A percentile compares a stretch with the other conserved stretches of the same genome.
These are phyloP conservation scores for Plasmodium yoelii DNA, from an alignment of 169 alveolate species.

Conservation along the genomic window DNA sequence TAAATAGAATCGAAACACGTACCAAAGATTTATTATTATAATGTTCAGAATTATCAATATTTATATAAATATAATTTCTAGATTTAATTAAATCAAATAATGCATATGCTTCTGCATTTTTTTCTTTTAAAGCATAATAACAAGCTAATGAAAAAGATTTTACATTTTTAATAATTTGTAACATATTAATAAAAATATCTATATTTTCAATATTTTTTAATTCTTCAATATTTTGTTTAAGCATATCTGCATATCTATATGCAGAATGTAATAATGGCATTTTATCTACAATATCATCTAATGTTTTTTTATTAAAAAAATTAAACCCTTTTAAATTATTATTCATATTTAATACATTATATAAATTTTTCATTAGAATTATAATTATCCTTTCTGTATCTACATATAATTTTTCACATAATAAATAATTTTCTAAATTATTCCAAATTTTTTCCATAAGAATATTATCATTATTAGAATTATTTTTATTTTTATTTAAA, in stretches of 20 bases:
- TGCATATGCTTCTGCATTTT: conserved; percentile 82
- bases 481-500: not conserved
- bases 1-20: conserved; percentile 78
- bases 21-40: conserved; percentile 70
- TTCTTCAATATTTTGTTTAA: conserved; percentile 83
- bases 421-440: conserved; percentile 36
- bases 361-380: conserved; percentile 45
- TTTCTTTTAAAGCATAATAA: conserved; percentile 74
- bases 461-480: not conserved
- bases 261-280: conserved; percentile 66
- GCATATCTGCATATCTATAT: conserved; percentile 81
- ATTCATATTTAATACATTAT: conserved; percentile 8
- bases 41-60: conserved; percentile 19
- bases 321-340: conserved; percentile 11
- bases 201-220: conserved; percentile 56
- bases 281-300: conserved; percentile 30
- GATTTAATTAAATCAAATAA: conserved; percentile 80
- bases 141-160: conserved; percentile 80
- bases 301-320: conserved; percentile 28
- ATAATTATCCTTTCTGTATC: conserved; percentile 49
- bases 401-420: conserved; percentile 27
- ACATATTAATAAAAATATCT: conserved; percentile 81
- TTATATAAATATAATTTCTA: conserved; percentile 77
- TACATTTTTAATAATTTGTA: conserved; percentile 78
- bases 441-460: conserved; percentile 65